Base-by-base conservation (phyloP, 768 basidiomycete genomes). In the Mrakia gelida region DNA sequence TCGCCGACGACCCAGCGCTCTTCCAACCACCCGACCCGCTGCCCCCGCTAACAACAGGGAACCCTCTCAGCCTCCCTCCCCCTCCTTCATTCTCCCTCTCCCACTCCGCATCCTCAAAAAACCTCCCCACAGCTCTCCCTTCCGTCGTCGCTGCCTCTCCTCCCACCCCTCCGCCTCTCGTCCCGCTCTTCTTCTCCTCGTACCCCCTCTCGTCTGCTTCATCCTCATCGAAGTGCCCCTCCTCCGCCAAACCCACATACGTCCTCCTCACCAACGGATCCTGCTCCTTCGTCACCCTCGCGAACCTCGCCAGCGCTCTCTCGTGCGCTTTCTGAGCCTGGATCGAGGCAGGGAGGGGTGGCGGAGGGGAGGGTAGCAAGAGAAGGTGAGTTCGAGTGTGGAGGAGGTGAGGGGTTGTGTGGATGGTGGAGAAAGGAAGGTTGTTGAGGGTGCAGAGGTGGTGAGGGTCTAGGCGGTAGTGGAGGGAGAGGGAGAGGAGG, bases 31-130 rank as follows among this genome's bases (percentile, higher is more conserved):
- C 2, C 59, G 59, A 59, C 2, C 49, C 49, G 3, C 49, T 7
- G 8, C 8, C n/a, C 0, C 73, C 56, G 15, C 10, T 30, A 49
- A 32, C 54, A 16, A 73, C 73, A 2, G 73, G 73, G 41, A 73
- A 73, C 32, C 73, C 73, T 56, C 49, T 73, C 30, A 34, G 8
- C 34, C 73, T n/a, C 9, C 18, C 49, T 21, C 26, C n/a, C 11
- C 8, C 49, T 18, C 45, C 45, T 7, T 84, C 83, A 80, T 86
- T 83, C 59, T 78, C 76, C 70, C 80, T 80, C 82, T 92, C 91
- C 91, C 91, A 92, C 78, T 91, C 90, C 1, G 87, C 86, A 79
- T 92, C 91, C 70, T 91, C 90, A 75, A 91, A 81, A 82, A 91
- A 92, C 63, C 82, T 85, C 76, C 87, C 87, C 41, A 90, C 85